Conservation (phyloP, 2,329 filamentous ascomycete genomes). For the Fulvia fulva region DNA sequence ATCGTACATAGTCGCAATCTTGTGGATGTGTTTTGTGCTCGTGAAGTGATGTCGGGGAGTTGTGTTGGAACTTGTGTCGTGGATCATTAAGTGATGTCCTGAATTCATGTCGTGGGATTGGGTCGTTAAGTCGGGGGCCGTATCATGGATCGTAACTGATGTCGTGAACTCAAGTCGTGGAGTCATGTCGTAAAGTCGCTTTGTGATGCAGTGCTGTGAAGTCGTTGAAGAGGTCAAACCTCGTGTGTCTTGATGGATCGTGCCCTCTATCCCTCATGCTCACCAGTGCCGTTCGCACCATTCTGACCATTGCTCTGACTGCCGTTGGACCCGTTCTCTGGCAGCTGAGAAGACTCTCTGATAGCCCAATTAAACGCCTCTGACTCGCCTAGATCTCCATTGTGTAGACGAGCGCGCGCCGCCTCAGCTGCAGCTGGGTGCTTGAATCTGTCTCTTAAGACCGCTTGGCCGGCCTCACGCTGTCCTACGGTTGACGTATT, state of each 20-base stretch:
- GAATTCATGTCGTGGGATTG: no score
- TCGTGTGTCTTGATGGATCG: background rate
- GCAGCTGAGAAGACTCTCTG: background rate
- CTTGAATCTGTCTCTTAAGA: background rate
- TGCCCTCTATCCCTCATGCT: background rate
- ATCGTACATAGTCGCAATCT: background rate
- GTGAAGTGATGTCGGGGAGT: background rate
- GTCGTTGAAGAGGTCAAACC: background rate
- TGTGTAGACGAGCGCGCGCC: background rate
- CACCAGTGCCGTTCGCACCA: background rate
- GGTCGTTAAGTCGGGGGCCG: no score
- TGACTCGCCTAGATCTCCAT: background rate
- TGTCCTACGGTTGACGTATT: background rate
- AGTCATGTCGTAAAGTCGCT: background rate
- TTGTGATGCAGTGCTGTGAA: background rate
- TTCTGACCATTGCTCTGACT: background rate
- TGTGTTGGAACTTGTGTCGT: background rate
- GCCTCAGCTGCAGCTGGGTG: background rate
- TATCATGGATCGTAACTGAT: no score
- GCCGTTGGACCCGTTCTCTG: background rate
- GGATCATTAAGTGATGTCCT: no score
- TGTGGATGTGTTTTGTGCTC: background rate
- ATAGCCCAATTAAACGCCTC: background rate
- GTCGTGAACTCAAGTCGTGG: background rate
- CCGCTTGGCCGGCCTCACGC: background rate